A percentile compares a stretch with the other conserved stretches of the same genome.
These are phyloP conservation scores for Fraxinus sp. DNA, from an alignment of 305 asterid species.

Conservation along the genomic window DNA sequence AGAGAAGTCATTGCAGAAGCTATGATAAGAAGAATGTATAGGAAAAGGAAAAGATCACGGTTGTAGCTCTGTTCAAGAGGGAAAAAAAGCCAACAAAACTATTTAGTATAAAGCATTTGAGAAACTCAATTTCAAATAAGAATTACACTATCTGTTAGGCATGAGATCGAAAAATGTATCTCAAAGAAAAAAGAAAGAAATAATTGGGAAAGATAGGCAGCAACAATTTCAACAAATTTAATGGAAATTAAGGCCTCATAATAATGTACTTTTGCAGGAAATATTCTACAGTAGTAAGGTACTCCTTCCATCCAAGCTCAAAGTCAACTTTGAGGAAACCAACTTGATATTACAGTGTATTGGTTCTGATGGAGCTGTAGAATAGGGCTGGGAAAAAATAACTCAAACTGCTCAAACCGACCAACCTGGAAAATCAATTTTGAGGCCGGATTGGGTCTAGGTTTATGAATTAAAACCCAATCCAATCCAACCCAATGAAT, in stretches of 20 bases:
- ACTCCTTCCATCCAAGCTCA: neutral
- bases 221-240: neutral
- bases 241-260: neutral
- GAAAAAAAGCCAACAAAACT: constrained; percentile 22
- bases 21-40: constrained; percentile 77
- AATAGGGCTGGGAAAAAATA: too few relatives aligned
- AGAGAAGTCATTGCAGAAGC: constrained; percentile 86
- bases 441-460: too few relatives aligned
- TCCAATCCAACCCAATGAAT: too few relatives aligned
- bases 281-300: neutral
- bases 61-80: constrained; percentile 76
- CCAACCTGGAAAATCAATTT: too few relatives aligned
- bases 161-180: neutral
- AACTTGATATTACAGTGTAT: neutral
- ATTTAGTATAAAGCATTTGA: neutral
- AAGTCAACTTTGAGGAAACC: neutral
- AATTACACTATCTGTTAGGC: constrained; percentile 1
- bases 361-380: neutral
- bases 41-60: constrained; percentile 83
- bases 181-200: neutral
- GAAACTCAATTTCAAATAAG: neutral
- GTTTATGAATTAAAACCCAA: too few relatives aligned
- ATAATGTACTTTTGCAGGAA: neutral
- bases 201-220: neutral
- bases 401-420: too few relatives aligned